Conservation (phyloP, 1,139 yeast species). For the Kodamaea derodonti region DNA sequence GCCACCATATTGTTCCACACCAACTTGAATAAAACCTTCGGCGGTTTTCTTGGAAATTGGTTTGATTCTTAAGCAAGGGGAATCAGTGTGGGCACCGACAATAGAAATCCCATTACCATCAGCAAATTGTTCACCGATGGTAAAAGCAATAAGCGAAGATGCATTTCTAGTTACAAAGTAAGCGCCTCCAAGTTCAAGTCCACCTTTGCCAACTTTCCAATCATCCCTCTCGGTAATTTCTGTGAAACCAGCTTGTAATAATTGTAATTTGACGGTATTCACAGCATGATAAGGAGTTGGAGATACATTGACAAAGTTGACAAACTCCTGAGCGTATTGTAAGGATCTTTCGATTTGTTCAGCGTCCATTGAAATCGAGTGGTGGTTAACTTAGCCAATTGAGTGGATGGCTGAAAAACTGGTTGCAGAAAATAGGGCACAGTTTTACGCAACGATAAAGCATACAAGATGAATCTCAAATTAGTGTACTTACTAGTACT, state of each 20-base stretch:
- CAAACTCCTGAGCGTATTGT: conserved; percentile 54
- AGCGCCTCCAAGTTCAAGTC: conserved; percentile 53
- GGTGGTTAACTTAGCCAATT: too few species aligned
- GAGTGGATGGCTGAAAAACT: too few species aligned
- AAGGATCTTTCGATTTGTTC: conserved; percentile 12
- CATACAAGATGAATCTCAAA: too few species aligned
- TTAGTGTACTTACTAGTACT: too few species aligned
- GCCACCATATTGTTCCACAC: conserved; percentile 94
- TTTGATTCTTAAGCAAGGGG: conserved; percentile 87
- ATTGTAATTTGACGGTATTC: conserved; percentile 51
- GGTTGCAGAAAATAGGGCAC: too few species aligned
- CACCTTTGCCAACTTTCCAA: conserved; percentile 50
- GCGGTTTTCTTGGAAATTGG: conserved; percentile 74
- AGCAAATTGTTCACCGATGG: conserved; percentile 66
- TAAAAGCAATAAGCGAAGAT: conserved; percentile 84
- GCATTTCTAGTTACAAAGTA: conserved; percentile 84
- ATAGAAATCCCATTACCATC: conserved; percentile 87
- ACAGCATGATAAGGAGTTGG: conserved; percentile 98
- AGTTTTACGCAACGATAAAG: too few species aligned
- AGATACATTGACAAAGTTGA: conserved; percentile 75
- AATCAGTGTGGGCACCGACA: conserved; percentile 93
- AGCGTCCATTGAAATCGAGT: too few species aligned
- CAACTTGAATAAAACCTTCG: conserved; percentile 84
- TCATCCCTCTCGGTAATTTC: conserved; percentile 71
- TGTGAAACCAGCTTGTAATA: conserved; percentile 59